A percentile compares a stretch with the other conserved stretches of the same genome.
phyloP scores from a whole-genome alignment of 2,329 filamentous ascomycete genomes.

The Metarhizium brunneum region DNA sequence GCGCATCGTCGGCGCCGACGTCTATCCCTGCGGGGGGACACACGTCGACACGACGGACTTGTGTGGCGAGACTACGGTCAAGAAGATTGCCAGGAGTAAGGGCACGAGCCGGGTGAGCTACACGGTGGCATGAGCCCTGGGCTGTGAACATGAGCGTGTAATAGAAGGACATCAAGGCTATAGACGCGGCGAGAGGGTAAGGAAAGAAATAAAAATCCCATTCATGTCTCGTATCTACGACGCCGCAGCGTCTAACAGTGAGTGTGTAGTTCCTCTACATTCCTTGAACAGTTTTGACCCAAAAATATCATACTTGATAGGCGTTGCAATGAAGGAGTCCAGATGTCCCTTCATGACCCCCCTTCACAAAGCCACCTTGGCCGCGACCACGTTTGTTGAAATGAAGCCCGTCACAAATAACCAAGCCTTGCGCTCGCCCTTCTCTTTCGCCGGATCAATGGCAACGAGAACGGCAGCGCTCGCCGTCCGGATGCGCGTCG shows the following conservation, averaged over 20 bases:
- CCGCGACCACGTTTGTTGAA: constrained; percentile 37
- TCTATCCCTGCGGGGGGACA: constrained; percentile 68
- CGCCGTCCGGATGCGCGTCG: constrained; percentile 35
- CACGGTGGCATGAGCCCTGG: constrained; percentile 7
- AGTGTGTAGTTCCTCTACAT: too few relatives aligned
- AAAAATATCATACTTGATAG: too few relatives aligned
- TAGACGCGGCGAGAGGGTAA: too few relatives aligned
- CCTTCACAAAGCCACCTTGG: constrained; percentile 39
- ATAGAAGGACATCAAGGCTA: too few relatives aligned
- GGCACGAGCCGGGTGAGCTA: constrained; percentile 53
- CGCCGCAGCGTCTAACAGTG: too few relatives aligned
- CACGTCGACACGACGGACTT: constrained; percentile 54
- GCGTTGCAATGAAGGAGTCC: too few relatives aligned
- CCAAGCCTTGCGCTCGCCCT: constrained; percentile 40
- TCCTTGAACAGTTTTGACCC: too few relatives aligned
- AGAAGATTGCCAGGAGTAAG: constrained; percentile 57
- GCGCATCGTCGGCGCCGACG: constrained; percentile 57
- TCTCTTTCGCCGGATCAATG: constrained; percentile 35
- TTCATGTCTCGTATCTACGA: too few relatives aligned
- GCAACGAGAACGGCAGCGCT: constrained; percentile 44
- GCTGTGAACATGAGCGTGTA: background rate
- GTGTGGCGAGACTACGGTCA: constrained; percentile 53
- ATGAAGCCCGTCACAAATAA: constrained; percentile 49
- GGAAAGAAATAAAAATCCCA: too few relatives aligned
- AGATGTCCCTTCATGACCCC: background rate